Percentiles rank a stretch among this genome's conserved stretches.
Evolutionary conservation across 169 alveolate genomes (phyloP).

Genomic region (Plasmodium inui): DNA sequence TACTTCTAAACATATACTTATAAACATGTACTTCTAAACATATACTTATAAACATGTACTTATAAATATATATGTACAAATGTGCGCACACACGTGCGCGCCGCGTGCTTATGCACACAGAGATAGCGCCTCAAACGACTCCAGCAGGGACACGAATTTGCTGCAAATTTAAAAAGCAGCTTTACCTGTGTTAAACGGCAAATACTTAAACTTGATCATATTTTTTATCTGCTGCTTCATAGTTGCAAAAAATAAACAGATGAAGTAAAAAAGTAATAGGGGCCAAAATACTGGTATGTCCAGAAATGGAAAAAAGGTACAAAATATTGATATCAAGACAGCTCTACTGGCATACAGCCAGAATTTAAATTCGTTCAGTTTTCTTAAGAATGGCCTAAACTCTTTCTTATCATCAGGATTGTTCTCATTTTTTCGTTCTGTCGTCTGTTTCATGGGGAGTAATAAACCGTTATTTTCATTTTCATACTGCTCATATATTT

Average conservation of each 20-base stretch:
- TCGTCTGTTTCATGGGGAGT: conserved; percentile 77
- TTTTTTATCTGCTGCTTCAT: conserved; percentile 91
- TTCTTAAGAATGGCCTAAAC: conserved; percentile 91
- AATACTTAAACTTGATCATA: conserved; percentile 87
- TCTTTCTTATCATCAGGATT: conserved; percentile 82
- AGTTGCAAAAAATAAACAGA: conserved; percentile 87
- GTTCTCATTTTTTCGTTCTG: conserved; percentile 36
- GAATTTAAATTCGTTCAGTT: conserved; percentile 90
- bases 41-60: background rate
- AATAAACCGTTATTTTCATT: conserved; percentile 83
- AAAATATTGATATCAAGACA: conserved; percentile 77
- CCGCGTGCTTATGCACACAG: background rate
- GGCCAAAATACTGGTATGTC: conserved; percentile 95
- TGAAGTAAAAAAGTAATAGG: conserved; percentile 88
- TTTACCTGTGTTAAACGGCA: conserved; percentile 84
- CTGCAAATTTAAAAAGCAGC: background rate
- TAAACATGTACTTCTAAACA: background rate
- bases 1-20: background rate
- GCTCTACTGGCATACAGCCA: conserved; percentile 89
- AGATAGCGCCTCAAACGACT: background rate
- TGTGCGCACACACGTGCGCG: background rate
- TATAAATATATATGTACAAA: background rate
- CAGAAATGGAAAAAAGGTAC: conserved; percentile 83
- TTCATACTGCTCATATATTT: conserved; percentile 84
- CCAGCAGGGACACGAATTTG: background rate